These are phyloP conservation scores for Syzygium malaccense DNA, from an alignment of 441 rosid species.

Conservation along the genomic window DNA sequence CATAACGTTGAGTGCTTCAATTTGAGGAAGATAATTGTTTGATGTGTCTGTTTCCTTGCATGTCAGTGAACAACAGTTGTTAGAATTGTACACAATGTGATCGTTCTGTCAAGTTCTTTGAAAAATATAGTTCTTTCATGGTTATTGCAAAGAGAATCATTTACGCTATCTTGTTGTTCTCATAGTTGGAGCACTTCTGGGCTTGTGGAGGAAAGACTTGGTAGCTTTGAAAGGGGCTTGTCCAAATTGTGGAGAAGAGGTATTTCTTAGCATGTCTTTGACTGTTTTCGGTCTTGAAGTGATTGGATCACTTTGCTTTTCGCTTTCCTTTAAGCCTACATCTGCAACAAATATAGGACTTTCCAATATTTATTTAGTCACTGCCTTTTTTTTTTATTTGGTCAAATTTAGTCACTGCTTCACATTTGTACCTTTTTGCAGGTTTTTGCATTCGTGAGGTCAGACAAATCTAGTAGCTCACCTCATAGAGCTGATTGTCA, in stretches of 20 bases:
- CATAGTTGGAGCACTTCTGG: constrained; percentile 70
- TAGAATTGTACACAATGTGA: too few relatives aligned
- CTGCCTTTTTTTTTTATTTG: neutral
- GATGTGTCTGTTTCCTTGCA: neutral
- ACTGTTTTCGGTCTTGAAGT: neutral
- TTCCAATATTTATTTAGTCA: neutral
- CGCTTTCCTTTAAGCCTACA: neutral
- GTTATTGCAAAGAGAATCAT: neutral
- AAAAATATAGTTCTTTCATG: neutral
- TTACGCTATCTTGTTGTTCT: constrained; percentile 2
- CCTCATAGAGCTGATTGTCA: constrained; percentile 90
- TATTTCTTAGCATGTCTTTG: constrained; percentile 10
- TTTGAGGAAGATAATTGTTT: neutral
- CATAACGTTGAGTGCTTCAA: neutral
- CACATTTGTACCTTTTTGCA: constrained; percentile 12
- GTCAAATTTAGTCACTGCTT: neutral
- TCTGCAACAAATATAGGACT: neutral
- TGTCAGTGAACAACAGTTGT: neutral
- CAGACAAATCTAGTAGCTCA: constrained; percentile 48
- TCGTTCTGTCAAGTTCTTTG: neutral
- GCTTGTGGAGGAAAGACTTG: constrained; percentile 87
- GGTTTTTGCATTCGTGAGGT: constrained; percentile 88
- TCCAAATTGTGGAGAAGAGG: constrained; percentile 98
- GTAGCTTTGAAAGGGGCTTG: constrained; percentile 85
- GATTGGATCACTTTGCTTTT: neutral